Base-by-base conservation (phyloP, 768 basidiomycete species). In the Boletus bicolor region DNA sequence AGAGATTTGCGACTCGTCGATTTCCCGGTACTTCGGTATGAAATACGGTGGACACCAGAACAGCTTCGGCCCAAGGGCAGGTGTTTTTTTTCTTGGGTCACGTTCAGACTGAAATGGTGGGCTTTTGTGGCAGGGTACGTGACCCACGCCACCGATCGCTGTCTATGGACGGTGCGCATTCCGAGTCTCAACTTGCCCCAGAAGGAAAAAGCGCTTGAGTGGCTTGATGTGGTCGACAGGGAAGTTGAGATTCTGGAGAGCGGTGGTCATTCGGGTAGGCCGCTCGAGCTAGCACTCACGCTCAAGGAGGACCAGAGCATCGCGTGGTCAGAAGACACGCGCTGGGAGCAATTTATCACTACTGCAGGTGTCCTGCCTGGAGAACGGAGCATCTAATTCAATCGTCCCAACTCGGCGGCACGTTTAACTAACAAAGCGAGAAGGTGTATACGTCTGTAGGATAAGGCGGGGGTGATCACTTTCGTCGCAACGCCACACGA, bases 21-120 rank as follows among this genome's bases (percentile, higher is more conserved):
- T 1, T 87, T 84, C 64, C 87, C 87, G 0, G 77, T 87, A 1
- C 69, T 89, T 55, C 75, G 87, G 51, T 92, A 91, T 63, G 74
- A 79, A 59, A 85, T 91, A 41, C 73, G 78, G 35, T 89, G 85
- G 85, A 79, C 82, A 0, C 85, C 88, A 0, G 82, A 85, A 63
- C 78, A 84, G 53, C 61, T 74, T 39, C 79, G 82, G 5, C 73
- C 78, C 4, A 71, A 76, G 56, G 86, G 87, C 82, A 61, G 53
- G 76, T 28, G 7, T 43, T 24, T 35, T 15, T 19, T n/a, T 15
- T 32, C 12, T 21, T 54, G n/a, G 6, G 17, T 11, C 8, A 5
- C 21, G 9, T 39, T 5, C 35, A 28, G 24, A 41, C 34, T 51
- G n/a, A 54, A 52, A 35, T 15, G 49, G 12, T 26, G 14, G 30